These are phyloP conservation scores for Theileria parva DNA, from an alignment of 169 alveolate genomes.

Conservation along the genomic window DNA sequence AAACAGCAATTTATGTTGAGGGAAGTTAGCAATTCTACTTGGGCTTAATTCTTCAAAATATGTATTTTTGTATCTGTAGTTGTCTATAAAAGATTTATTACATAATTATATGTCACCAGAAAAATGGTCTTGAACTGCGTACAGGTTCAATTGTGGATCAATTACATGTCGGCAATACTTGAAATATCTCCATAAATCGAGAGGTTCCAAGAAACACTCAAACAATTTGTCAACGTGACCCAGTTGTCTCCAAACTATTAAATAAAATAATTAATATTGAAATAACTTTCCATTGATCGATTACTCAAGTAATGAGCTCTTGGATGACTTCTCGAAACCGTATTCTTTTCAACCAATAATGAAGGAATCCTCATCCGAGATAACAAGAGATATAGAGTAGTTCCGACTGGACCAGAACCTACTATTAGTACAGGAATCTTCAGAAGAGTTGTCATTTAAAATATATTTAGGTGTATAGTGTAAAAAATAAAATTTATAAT, in stretches of 20 bases:
- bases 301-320: constrained; percentile 89
- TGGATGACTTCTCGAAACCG: constrained; percentile 79
- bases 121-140: constrained; percentile 58
- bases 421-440: constrained; percentile 82
- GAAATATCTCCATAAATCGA: constrained; percentile 71
- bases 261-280: not conserved
- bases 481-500: not conserved
- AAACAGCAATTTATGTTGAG: constrained; percentile 80
- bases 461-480: not conserved
- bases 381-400: constrained; percentile 83
- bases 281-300: constrained; percentile 89
- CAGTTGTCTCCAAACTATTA: constrained; percentile 74
- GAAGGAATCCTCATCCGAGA: constrained; percentile 80
- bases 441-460: not conserved
- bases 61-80: constrained; percentile 69
- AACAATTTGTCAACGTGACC: constrained; percentile 72
- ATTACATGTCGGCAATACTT: constrained; percentile 65
- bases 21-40: constrained; percentile 75
- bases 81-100: constrained; percentile 23
- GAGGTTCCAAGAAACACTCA: constrained; percentile 60
- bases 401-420: constrained; percentile 95
- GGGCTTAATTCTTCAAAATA: constrained; percentile 81
- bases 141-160: constrained; percentile 46
- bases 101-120: constrained; percentile 17
- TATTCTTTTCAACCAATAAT: constrained; percentile 78